These are phyloP conservation scores for Apium graveolens DNA, from an alignment of 129 eudicot genomes.

Conservation along the genomic window DNA sequence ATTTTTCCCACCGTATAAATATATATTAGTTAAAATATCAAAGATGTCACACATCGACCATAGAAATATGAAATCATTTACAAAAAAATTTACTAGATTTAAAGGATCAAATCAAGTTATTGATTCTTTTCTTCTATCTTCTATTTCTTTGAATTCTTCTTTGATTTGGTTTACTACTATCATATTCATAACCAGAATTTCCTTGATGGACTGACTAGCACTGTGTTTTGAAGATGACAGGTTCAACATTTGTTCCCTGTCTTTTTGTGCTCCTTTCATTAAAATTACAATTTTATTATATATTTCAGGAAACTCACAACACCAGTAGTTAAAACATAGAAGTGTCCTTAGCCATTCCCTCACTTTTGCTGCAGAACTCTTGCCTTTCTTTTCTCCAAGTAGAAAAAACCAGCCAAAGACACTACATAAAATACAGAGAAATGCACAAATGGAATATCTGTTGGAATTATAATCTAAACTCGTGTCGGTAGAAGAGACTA, in stretches of 20 bases:
- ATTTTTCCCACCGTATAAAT: too few relatives aligned
- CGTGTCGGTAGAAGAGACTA: too few relatives aligned
- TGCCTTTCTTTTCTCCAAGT: conserved; percentile 53
- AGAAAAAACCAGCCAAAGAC: conserved; percentile 55
- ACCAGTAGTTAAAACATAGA: neutral
- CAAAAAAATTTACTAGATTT: too few relatives aligned
- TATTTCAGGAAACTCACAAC: neutral
- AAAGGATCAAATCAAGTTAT: too few relatives aligned
- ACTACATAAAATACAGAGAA: conserved; percentile 57
- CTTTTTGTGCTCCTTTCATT: too few relatives aligned
- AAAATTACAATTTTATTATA: too few relatives aligned
- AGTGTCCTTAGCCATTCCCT: neutral
- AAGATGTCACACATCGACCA: too few relatives aligned
- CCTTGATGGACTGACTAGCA: neutral
- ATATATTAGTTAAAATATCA: too few relatives aligned
- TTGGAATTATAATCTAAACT: too few relatives aligned
- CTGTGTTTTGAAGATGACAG: neutral
- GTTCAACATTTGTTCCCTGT: neutral
- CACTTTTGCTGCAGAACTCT: conserved; percentile 34
- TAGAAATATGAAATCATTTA: too few relatives aligned
- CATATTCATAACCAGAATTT: neutral
- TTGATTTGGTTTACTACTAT: neutral
- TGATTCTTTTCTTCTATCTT: too few relatives aligned
- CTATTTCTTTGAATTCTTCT: neutral
- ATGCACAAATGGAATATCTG: conserved; percentile 49